Percentiles rank a stretch among this genome's conserved stretches.
phyloP scores from a whole-genome alignment of 2,329 filamentous ascomycete species.

The Aspergillus sp. region DNA sequence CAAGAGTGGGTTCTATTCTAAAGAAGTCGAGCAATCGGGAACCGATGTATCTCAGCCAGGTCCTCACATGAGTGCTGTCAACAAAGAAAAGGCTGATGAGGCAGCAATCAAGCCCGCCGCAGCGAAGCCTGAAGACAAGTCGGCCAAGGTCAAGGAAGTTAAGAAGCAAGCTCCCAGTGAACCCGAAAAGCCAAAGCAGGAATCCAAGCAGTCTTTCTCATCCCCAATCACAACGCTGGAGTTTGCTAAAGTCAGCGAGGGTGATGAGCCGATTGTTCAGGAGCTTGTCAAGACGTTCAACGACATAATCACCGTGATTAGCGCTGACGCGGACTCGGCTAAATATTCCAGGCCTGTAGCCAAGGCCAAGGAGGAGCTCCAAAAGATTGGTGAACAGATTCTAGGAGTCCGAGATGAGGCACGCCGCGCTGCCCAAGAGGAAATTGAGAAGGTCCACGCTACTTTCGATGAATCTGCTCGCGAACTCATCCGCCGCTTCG shows the following conservation, averaged over 20 bases:
- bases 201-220: constrained; percentile 39
- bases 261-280: constrained; percentile 83
- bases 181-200: constrained; percentile 27
- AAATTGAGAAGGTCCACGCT: constrained; percentile 68
- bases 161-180: constrained; percentile 35
- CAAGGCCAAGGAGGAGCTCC: constrained; percentile 82
- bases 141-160: constrained; percentile 28
- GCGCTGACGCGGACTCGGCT: constrained; percentile 75
- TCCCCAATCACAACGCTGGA: constrained; percentile 69
- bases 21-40: constrained; percentile 64
- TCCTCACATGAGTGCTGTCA: constrained; percentile 48
- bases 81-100: constrained; percentile 27
- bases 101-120: constrained; percentile 27
- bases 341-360: constrained; percentile 76
- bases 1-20: constrained; percentile 82
- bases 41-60: constrained; percentile 58
- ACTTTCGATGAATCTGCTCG: constrained; percentile 86
- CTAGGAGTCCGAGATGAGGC: constrained; percentile 68
- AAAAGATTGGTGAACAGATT: constrained; percentile 77
- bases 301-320: constrained; percentile 90
- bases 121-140: constrained; percentile 31
- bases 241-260: constrained; percentile 71
- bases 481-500: constrained; percentile 84
- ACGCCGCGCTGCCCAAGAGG: constrained; percentile 69
- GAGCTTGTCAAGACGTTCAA: constrained; percentile 95